These are phyloP conservation scores for Trichoderma endophyticum DNA, from an alignment of 2,329 filamentous ascomycete species.

Conservation along the genomic window DNA sequence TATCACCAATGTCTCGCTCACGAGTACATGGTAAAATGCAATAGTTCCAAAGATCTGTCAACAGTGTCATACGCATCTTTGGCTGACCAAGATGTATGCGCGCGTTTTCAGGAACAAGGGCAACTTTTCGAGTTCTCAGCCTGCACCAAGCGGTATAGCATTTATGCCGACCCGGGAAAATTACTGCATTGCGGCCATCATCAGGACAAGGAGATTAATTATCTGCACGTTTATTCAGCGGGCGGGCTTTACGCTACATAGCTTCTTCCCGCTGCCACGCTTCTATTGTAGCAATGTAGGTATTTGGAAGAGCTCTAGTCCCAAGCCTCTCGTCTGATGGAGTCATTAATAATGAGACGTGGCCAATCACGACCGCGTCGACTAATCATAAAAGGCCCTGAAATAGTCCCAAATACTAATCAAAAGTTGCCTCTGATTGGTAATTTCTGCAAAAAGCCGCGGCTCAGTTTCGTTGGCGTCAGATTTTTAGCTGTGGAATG, in stretches of 20 bases:
- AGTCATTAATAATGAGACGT: neutral
- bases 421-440: neutral
- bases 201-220: neutral
- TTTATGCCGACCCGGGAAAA: neutral
- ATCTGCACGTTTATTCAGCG: neutral
- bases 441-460: neutral
- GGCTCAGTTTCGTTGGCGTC: neutral
- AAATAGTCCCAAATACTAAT: neutral
- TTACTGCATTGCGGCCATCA: neutral
- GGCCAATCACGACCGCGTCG: neutral
- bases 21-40: neutral
- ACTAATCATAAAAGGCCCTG: neutral
- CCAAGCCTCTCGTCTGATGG: neutral
- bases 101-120: neutral
- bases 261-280: neutral
- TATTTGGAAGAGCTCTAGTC: neutral
- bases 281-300: neutral
- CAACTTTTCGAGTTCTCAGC: neutral
- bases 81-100: neutral
- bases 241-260: neutral
- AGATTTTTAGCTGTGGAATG: neutral
- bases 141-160: neutral
- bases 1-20: neutral
- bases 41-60: neutral
- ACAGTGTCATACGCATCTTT: neutral